These are phyloP conservation scores for Xylaria curta DNA, from an alignment of 495 filamentous ascomycete genomes.

Conservation along the genomic window DNA sequence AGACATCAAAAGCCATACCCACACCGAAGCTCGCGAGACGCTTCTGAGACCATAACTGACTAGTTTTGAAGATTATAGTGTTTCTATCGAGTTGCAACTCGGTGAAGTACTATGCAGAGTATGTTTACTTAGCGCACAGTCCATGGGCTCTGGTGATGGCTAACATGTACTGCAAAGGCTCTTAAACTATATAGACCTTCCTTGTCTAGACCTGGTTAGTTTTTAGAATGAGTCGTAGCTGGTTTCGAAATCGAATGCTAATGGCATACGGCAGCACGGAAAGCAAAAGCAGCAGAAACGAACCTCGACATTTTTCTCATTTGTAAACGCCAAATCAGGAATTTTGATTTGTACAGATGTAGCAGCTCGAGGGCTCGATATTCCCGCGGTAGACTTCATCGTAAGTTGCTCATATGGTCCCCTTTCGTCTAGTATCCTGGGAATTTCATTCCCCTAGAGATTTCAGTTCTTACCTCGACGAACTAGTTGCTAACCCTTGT, in stretches of 20 bases:
- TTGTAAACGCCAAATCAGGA: slow-evolving; percentile 90
- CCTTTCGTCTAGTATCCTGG: neutral
- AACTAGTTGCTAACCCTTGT: slow-evolving; percentile 10
- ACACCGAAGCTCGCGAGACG: neutral
- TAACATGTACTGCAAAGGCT: slow-evolving; percentile 41
- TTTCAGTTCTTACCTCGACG: neutral
- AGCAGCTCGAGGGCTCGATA: slow-evolving; percentile 91
- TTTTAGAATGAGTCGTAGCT: neutral
- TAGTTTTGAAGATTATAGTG: slow-evolving; percentile 74
- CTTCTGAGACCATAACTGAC: neutral
- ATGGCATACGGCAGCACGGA: slow-evolving; percentile 21
- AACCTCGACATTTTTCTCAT: slow-evolving; percentile 98
- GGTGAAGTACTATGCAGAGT: slow-evolving; percentile 92
- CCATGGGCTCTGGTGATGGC: neutral
- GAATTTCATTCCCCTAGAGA: neutral
- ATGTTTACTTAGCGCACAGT: neutral
- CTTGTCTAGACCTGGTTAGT: slow-evolving; percentile 59
- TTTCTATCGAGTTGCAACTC: slow-evolving; percentile 94
- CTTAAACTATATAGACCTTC: slow-evolving; percentile 91
- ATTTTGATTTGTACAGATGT: slow-evolving; percentile 97
- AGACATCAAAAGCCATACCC: neutral
- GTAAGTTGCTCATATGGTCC: slow-evolving; percentile 47
- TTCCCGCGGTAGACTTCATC: slow-evolving; percentile 93
- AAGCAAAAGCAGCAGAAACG: slow-evolving; percentile 49
- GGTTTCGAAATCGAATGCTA: neutral